Evolutionary conservation across 2,329 filamentous ascomycete species (phyloP).

Genomic region (Trichoderma semiorbis): DNA sequence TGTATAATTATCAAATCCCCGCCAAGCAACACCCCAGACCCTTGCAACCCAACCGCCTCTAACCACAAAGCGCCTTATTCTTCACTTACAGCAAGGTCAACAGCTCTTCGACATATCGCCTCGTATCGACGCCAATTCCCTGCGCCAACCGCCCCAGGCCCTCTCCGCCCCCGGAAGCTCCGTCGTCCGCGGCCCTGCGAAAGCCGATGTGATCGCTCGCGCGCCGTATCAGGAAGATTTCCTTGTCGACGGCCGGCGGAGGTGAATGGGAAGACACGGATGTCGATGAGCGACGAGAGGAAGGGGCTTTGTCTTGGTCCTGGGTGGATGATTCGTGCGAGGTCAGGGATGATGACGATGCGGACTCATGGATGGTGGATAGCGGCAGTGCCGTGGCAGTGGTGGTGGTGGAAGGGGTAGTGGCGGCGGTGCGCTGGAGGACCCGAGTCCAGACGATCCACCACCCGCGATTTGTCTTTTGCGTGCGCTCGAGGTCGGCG

Average conservation of each 20-base stretch:
- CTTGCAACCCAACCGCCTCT: background rate
- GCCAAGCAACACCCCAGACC: background rate
- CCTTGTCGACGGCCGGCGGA: constrained; percentile 42
- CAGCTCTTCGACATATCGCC: constrained; percentile 69
- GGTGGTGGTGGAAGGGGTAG: constrained; percentile 12
- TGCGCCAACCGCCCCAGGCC: constrained; percentile 61
- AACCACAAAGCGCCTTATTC: background rate
- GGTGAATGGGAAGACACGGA: background rate
- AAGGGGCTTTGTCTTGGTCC: background rate
- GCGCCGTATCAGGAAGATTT: constrained; percentile 59
- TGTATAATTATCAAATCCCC: background rate
- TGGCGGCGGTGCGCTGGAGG: constrained; percentile 35
- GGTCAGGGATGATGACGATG: constrained; percentile 19
- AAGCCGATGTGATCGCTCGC: constrained; percentile 53
- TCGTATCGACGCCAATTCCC: constrained; percentile 74
- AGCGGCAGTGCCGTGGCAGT: constrained; percentile 20
- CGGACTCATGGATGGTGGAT: constrained; percentile 28
- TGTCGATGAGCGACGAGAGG: background rate
- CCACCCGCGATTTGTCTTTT: constrained; percentile 65
- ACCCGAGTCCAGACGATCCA: constrained; percentile 67
- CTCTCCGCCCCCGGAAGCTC: constrained; percentile 45
- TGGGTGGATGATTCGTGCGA: background rate
- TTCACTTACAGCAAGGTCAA: constrained; percentile 50
- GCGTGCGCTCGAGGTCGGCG: constrained; percentile 56
- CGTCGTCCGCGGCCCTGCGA: constrained; percentile 36